Base-by-base conservation (phyloP, 1,284 basidiomycete genomes). In the Peniophora sp. region DNA sequence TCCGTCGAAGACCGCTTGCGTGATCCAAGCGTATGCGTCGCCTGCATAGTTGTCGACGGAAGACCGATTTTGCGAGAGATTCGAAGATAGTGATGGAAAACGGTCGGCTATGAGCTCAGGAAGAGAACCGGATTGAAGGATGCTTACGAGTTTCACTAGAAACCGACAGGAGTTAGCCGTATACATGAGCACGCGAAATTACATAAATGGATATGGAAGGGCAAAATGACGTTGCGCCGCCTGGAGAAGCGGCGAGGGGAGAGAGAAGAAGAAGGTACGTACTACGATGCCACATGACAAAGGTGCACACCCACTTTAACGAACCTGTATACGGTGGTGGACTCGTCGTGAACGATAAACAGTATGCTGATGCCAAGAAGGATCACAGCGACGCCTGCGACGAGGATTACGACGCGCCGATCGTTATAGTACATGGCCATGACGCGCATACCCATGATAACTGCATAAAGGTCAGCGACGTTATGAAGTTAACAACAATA, bases 1-100 rank as follows among this genome's bases (percentile, higher is more conserved):
- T 1, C 52, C 12, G 51, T 69, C 67, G 44, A 59, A 69, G 1
- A 59, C 25, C 43, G 64, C 61, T 20, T 64, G 58, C 2, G 60
- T 55, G 51, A 66, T 63, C 62, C 65, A 69, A 19, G 65, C 56
- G 11, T 60, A 56, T 8, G 65, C 66, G 14, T 61, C 14, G 8
- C 54, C 65, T 41, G 16, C 8, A 41, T 12, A 12, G 27, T 32
- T 32, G 27, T 6, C 27, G 27, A 12, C n/a, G n/a, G n/a, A n/a
- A n/a, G n/a, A n/a, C n/a, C n/a, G n/a, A n/a, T n/a, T n/a, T 5
- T 32, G 6, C 27, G 12, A 32, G 27, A 32, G 27, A 6, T 32
- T 12, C 5, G 12, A 12, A 32, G 27, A 5, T 6, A 12, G 27
- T 12, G 6, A 32, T 6, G 27, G 27, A 32, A 5, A 32, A 6